Percentiles rank a stretch among this genome's conserved stretches.
Evolutionary conservation across 2,329 filamentous ascomycete species (phyloP).

Genomic region (Apiospora marii): DNA sequence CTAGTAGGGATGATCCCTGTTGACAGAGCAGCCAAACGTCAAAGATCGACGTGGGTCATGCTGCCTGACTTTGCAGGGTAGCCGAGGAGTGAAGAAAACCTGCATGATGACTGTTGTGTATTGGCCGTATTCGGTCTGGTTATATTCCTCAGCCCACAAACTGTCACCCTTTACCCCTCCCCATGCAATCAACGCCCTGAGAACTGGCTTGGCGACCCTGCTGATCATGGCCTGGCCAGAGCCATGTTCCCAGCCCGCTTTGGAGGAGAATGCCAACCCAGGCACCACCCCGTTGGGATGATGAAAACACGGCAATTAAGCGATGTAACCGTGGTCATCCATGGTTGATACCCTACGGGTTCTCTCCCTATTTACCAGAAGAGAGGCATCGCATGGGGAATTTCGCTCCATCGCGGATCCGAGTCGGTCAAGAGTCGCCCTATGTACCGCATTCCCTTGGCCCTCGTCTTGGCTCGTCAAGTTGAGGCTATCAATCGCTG

Average conservation of each 20-base stretch:
- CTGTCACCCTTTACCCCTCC: neutral
- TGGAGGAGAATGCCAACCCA: neutral
- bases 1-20: constrained; percentile 5
- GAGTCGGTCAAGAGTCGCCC: neutral
- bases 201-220: constrained; percentile 13
- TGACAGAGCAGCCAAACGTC: neutral
- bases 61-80: constrained; percentile 24
- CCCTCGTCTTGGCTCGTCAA: neutral
- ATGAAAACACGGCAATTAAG: constrained; percentile 20
- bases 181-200: neutral
- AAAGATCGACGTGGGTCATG: constrained; percentile 20
- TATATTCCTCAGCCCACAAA: constrained; percentile 4
- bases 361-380: neutral
- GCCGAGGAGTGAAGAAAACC: constrained; percentile 3
- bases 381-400: neutral
- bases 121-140: neutral
- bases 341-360: neutral
- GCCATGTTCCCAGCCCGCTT: constrained; percentile 8
- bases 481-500: constrained; percentile 9
- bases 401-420: neutral
- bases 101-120: constrained; percentile 4
- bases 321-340: constrained; percentile 15
- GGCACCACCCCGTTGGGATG: constrained; percentile 1
- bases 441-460: neutral
- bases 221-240: constrained; percentile 19